Conservation (phyloP, 352 stramenopile genomes). For the Achlya hypogyna region DNA sequence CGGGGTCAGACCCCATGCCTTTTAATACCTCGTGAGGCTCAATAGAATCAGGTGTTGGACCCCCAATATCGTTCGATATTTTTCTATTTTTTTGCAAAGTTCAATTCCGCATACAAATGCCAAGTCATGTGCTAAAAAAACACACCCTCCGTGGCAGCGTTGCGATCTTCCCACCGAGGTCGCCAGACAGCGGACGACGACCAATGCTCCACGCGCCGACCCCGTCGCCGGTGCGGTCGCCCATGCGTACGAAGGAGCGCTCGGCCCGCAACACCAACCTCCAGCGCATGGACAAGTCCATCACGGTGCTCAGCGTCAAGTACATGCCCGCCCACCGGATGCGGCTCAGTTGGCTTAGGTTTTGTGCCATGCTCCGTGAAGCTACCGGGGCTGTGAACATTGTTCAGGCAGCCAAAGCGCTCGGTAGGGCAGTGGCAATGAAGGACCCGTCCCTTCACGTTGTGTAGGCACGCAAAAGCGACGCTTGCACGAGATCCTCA, state of each 20-base stretch:
- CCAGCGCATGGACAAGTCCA: conserved; percentile 5
- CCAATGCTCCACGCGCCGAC: neutral
- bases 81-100: neutral
- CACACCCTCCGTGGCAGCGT: neutral
- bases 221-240: too few relatives aligned
- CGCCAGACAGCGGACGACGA: neutral
- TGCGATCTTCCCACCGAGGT: neutral
- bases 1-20: too few relatives aligned
- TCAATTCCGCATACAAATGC: neutral
- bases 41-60: neutral
- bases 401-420: conserved; percentile 27
- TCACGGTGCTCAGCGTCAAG: conserved; percentile 1
- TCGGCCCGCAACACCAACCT: conserved; percentile 3
- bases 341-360: conserved; percentile 16
- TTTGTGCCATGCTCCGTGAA: conserved; percentile 30
- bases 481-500: conserved; percentile 36
- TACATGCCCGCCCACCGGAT: neutral
- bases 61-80: neutral
- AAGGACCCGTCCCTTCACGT: neutral
- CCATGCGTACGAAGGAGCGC: neutral
- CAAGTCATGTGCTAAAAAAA: neutral
- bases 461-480: conserved; percentile 28
- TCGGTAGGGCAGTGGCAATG: conserved; percentile 17
- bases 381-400: conserved; percentile 32
- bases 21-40: too few relatives aligned